A percentile compares a stretch with the other conserved stretches of the same genome.
Conservation (phyloP, 106 monocot species). For the Xerophyta viscosa region DNA sequence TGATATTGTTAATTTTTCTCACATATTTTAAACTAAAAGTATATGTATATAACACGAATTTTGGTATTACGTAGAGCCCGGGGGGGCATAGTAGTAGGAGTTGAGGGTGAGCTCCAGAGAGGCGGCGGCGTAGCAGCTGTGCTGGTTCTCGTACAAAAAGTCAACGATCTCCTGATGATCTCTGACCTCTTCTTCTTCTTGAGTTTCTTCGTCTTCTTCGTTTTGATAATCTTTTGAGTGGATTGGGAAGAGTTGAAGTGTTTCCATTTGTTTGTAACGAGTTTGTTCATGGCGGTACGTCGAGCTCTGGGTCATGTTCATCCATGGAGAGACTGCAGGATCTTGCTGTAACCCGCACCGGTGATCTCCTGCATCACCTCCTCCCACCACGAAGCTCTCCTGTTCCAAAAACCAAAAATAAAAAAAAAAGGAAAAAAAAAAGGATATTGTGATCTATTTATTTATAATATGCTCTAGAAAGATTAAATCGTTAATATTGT, state of each 20-base stretch:
- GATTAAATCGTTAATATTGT: too few relatives aligned
- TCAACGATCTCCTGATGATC: background rate
- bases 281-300: conserved; percentile 1
- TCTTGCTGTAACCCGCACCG: too few relatives aligned
- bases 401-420: conserved; percentile 1
- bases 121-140: conserved; percentile 8
- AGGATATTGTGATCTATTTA: background rate
- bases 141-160: conserved; percentile 13
- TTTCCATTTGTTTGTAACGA: conserved; percentile 39
- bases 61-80: conserved; percentile 33
- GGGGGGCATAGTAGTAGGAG: conserved; percentile 52
- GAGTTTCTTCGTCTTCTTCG: conserved; percentile 5
- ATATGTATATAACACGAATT: too few relatives aligned
- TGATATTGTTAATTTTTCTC: too few relatives aligned
- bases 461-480: too few relatives aligned
- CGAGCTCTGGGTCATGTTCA: conserved; percentile 5
- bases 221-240: conserved; percentile 8
- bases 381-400: conserved; percentile 27
- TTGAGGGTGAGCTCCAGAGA: conserved; percentile 86
- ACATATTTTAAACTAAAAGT: background rate
- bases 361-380: conserved; percentile 6
- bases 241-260: conserved; percentile 80
- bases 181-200: background rate
- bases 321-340: conserved; percentile 9
- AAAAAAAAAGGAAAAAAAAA: conserved; percentile 5